phyloP scores from a whole-genome alignment of 306 rosid genomes.

The Cicer arietinum region DNA sequence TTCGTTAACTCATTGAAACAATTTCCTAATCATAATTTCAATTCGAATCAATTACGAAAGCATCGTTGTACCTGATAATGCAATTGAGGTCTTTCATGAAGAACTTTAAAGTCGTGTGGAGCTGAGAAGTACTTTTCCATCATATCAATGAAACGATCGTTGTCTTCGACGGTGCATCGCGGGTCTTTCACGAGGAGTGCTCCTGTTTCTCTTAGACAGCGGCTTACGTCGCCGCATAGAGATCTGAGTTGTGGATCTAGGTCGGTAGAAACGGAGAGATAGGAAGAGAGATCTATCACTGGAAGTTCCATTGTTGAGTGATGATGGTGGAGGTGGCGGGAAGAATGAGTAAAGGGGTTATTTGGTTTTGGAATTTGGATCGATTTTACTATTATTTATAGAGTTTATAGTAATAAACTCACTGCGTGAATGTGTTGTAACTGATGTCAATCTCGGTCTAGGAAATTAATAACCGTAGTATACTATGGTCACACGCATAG shows the following conservation, averaged over 20 bases:
- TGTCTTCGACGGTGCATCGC: constrained; percentile 76
- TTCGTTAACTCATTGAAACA: too few species aligned
- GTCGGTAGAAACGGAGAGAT: constrained; percentile 47
- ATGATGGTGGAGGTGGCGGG: background rate
- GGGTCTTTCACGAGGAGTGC: constrained; percentile 87
- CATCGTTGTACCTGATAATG: constrained; percentile 75
- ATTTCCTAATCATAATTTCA: too few species aligned
- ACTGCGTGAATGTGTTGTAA: too few species aligned
- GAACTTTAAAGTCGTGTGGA: constrained; percentile 69
- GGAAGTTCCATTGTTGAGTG: constrained; percentile 58
- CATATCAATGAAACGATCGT: constrained; percentile 94
- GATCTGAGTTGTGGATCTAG: constrained; percentile 10
- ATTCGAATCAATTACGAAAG: background rate
- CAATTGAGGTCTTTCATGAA: constrained; percentile 80
- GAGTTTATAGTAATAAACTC: too few species aligned
- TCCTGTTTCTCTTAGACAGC: constrained; percentile 80
- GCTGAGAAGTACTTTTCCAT: constrained; percentile 82
- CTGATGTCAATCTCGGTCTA: too few species aligned
- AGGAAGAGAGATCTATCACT: constrained; percentile 72
- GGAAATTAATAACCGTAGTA: too few species aligned
- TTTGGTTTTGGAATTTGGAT: background rate
- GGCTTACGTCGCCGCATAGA: constrained; percentile 73
- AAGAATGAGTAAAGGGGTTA: background rate
- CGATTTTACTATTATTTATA: background rate
- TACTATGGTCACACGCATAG: too few species aligned